Evolutionary conservation across 768 basidiomycete genomes (phyloP).

Genomic region (Psilocybe azurescens): DNA sequence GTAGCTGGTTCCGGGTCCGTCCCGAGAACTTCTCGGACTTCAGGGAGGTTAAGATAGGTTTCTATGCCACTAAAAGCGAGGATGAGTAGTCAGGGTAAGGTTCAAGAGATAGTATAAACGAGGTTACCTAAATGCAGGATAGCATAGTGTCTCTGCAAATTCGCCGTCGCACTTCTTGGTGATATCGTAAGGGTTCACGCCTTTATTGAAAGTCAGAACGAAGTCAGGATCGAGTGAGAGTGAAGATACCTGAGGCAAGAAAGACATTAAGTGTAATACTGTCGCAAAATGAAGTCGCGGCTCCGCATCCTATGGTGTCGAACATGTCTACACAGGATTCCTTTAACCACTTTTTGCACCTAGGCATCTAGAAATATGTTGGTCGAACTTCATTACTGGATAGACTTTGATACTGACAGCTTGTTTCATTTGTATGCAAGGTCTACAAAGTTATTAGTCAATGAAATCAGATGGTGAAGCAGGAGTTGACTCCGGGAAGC

Average conservation of each 20-base stretch:
- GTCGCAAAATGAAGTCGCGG: constrained; percentile 67
- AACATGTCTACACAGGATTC: constrained; percentile 63
- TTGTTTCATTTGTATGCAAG: constrained; percentile 67
- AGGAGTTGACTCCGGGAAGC: neutral
- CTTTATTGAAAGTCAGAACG: constrained; percentile 21
- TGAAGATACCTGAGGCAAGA: constrained; percentile 1
- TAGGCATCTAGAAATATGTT: constrained; percentile 50
- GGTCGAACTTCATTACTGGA: no score
- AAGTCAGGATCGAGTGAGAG: neutral
- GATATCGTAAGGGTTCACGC: constrained; percentile 71
- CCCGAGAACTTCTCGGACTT: constrained; percentile 61
- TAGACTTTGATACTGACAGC: constrained; percentile 37
- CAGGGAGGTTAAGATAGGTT: constrained; percentile 64
- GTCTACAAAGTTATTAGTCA: constrained; percentile 33
- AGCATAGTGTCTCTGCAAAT: constrained; percentile 55
- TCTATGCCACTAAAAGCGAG: constrained; percentile 50
- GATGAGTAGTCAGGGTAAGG: neutral
- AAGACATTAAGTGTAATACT: constrained; percentile 30
- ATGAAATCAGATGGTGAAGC: neutral
- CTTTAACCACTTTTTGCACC: constrained; percentile 63
- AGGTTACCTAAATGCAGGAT: constrained; percentile 41
- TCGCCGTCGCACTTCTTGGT: constrained; percentile 59
- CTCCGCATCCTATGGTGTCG: constrained; percentile 67
- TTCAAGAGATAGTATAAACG: neutral
- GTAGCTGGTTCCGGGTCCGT: constrained; percentile 52